phyloP scores from a whole-genome alignment of 129 eudicot genomes.

The Heracleum sosnowskyi region DNA sequence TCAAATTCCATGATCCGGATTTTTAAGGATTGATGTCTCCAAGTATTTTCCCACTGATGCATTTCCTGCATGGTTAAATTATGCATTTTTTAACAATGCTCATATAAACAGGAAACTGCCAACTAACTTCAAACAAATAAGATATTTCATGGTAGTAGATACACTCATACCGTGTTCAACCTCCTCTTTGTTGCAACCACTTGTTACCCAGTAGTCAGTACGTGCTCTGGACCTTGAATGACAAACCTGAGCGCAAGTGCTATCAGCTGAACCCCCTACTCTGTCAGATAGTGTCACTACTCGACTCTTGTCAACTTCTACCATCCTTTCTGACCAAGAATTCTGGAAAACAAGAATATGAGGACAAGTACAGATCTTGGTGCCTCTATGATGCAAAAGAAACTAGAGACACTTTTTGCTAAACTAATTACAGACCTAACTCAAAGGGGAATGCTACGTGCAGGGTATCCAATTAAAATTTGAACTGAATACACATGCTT shows the following conservation, averaged over 20 bases:
- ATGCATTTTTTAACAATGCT: neutral
- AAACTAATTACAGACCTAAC: neutral
- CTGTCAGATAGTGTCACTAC: conserved; percentile 41
- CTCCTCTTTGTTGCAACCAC: conserved; percentile 22
- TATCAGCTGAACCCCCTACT: conserved; percentile 42
- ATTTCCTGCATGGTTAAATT: conserved; percentile 18
- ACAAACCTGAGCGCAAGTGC: conserved; percentile 57
- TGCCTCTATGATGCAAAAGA: too few species aligned
- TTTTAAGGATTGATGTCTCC: conserved; percentile 34
- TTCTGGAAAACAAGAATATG: conserved; percentile 31
- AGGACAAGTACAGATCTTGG: neutral
- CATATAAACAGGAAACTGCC: neutral
- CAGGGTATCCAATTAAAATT: neutral
- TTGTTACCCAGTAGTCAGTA: conserved; percentile 23
- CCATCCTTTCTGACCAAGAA: conserved; percentile 69
- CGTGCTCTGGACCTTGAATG: conserved; percentile 31
- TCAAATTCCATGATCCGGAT: too few species aligned
- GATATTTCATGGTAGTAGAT: neutral
- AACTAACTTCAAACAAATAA: neutral
- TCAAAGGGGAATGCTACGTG: neutral
- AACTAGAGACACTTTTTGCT: too few species aligned
- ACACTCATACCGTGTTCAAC: conserved; percentile 31
- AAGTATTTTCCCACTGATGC: conserved; percentile 43
- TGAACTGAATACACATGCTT: neutral
- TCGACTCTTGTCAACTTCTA: conserved; percentile 53